Base-by-base conservation (phyloP, 2,329 filamentous ascomycete species). In the Fusarium sp. region DNA sequence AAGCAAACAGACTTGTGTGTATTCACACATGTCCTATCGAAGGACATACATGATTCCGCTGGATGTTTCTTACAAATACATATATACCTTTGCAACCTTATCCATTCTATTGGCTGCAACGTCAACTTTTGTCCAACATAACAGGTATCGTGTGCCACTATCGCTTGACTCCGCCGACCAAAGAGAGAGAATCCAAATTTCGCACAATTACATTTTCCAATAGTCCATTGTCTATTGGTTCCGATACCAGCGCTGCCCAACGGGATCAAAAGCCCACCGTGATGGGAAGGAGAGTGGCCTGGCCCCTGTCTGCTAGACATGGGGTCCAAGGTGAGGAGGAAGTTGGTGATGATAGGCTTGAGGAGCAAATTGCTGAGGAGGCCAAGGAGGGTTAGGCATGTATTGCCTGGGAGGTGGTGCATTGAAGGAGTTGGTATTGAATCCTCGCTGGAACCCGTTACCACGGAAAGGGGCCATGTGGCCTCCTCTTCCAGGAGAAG, bases 321-420 rank as follows among this genome's bases (percentile, higher is more conserved):
- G 42, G 49, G 46, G 68, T 31, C 68, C 65, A 7, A 71, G 61
- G 29, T 76, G 74, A 12, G 69, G 55, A 44, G 66, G 55, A 14
- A 69, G 18, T 18, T 69, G 63, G 27, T 70, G 70, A 9, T 70
- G 56, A 12, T 69, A 72, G 22, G 56, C 60, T 15, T 69, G 65
- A 36, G 45, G 41, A 25, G 71, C 33, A 25, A 49, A 70, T 25
- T 73, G 70, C 1, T 59, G 66, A 41, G 35, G 60, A 13, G 39
- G 41, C 33, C 60, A 62, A 3, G 55, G 25, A 13, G 58, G 54
- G n/a, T 35, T 33, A 14, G 41, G 47, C 47, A 72, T 67, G 42
- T 62, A 74, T 35, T 64, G 70, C 7, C 57, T 52, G n/a, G 53
- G 61, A 25, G 57, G 55, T 14, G 57, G 50, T 7, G 14, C 25